Percentiles rank a stretch among this genome's conserved stretches.
These are phyloP conservation scores for Jatropha podagrica DNA, from an alignment of 441 rosid species.

Conservation along the genomic window DNA sequence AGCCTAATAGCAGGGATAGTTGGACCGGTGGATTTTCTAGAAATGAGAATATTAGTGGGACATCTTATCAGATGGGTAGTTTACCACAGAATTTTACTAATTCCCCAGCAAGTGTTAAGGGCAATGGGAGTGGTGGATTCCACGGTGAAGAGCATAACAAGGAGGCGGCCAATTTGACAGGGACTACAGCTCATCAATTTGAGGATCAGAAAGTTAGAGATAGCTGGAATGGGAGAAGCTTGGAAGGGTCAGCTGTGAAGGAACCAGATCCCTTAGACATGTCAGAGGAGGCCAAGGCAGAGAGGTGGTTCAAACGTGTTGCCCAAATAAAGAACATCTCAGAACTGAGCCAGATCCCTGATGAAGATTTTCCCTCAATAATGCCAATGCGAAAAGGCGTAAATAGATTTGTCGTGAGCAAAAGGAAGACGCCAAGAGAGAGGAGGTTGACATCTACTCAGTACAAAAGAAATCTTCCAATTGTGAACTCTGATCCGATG, in stretches of 20 bases:
- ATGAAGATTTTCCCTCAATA: constrained; percentile 93
- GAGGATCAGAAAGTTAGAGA: constrained; percentile 31
- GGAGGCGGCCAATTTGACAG: constrained; percentile 8
- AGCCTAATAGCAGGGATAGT: background rate
- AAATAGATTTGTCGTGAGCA: constrained; percentile 92
- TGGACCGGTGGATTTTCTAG: constrained; percentile 12
- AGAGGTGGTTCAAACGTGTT: constrained; percentile 87
- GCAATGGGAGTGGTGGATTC: constrained; percentile 17
- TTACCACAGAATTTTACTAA: constrained; percentile 20
- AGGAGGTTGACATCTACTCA: constrained; percentile 83
- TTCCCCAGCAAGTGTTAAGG: constrained; percentile 11
- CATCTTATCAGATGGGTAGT: constrained; percentile 14
- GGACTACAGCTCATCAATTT: constrained; percentile 27
- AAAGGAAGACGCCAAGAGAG: constrained; percentile 86
- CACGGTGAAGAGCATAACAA: constrained; percentile 16
- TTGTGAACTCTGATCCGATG: constrained; percentile 46
- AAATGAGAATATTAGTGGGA: constrained; percentile 5
- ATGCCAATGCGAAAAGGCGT: constrained; percentile 99
- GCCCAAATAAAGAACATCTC: constrained; percentile 94
- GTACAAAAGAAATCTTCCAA: constrained; percentile 58
- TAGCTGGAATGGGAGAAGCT: constrained; percentile 63
- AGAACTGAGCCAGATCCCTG: constrained; percentile 90
- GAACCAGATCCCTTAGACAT: constrained; percentile 86
- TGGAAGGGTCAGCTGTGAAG: constrained; percentile 89
- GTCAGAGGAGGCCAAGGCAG: constrained; percentile 98